Conservation (phyloP, 2,329 filamentous ascomycete genomes). For the Alternaria novae-zelandiae region DNA sequence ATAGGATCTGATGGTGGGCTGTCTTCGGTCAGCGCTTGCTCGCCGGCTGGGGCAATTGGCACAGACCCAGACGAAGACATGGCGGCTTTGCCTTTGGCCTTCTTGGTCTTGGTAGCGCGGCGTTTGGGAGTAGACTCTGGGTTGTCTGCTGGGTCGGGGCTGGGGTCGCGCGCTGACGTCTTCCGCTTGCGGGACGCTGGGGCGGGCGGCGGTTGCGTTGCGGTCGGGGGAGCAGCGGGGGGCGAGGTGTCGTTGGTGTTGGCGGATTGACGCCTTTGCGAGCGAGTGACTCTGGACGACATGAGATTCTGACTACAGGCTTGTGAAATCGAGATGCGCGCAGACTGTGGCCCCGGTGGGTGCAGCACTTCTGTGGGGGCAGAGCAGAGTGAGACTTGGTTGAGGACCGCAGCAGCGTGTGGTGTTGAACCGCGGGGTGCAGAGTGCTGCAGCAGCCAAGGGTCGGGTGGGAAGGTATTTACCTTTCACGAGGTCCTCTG, state of each 20-base stretch:
- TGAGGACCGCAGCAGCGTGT: conserved; percentile 18
- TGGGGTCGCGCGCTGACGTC: conserved; percentile 57
- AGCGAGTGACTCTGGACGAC: conserved; percentile 96
- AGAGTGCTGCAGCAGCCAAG: conserved; percentile 16
- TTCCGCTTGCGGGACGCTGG: conserved; percentile 77
- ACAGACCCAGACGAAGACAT: conserved; percentile 77
- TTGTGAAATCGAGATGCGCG: conserved; percentile 35
- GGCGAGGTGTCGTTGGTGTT: conserved; percentile 49
- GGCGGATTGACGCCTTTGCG: conserved; percentile 84
- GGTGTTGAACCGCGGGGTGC: neutral
- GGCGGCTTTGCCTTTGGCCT: conserved; percentile 65
- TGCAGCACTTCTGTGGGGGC: conserved; percentile 34
- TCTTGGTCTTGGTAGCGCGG: conserved; percentile 59
- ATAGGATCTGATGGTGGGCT: conserved; percentile 70
- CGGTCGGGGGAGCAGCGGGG: conserved; percentile 48
- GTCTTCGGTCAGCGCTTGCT: conserved; percentile 30
- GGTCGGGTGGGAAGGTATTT: conserved; percentile 25
- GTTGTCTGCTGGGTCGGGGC: conserved; percentile 55
- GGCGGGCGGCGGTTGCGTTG: conserved; percentile 53
- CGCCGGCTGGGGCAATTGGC: conserved; percentile 2
- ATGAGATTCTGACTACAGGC: conserved; percentile 69
- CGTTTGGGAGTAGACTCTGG: conserved; percentile 33
- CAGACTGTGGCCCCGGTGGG: conserved; percentile 39
- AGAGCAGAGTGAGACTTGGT: conserved; percentile 27
- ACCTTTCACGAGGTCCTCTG: conserved; percentile 33